Evolutionary conservation across 257 asterid species (phyloP), one percentile per base, ranked within the genome.

Genomic region (Lycium barbarum): DNA sequence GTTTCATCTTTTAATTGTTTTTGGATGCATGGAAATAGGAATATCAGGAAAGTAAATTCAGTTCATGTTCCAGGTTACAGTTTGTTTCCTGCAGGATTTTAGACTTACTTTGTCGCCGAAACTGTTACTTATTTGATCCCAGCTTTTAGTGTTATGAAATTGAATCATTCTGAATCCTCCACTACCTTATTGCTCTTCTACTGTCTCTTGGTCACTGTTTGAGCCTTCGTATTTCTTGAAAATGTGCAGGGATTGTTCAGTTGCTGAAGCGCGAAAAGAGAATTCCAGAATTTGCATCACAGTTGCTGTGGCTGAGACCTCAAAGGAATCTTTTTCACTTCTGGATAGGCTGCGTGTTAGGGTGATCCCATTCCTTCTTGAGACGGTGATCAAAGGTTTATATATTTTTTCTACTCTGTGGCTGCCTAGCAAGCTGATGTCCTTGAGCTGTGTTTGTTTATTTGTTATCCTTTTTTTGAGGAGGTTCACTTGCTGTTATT

Each of bases 361-460:
- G 86, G 92, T 95, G 89, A 84, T 89, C 18, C 99, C 98, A 1
- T 87, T 87, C 84, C 94, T 97, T 61, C 98, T 95, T 61, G 90
- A 87, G 86, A 93, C 97, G 36, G 93, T 92, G 12, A 84, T 97
- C 87, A 97, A 93, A 95, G 99, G 99, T 95, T 85, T 59, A 79
- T 83, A 80, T 68, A 35, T n/a, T 45, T 81, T 72, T 22, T 72
- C 51, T 67, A 35, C 51, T 47, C 67, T 65, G 20, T 54, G 67
- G 26, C 51, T 3, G 12, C 26, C 38, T 14, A 57, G 26, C 51
- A 78, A 73, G 82, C 66, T 54, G 82, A 78, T 7, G 82, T 15
- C 82, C 65, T 76, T 53, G 82, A 13, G 63, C 65, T 14, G 13
- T 76, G 82, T 53, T 26, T 78, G 33, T 78, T 78, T 51, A 53